Evolutionary conservation across 1,284 basidiomycete species (phyloP), one percentile per base, ranked within the genome.

Genomic region (Exsudoporus floridanus): DNA sequence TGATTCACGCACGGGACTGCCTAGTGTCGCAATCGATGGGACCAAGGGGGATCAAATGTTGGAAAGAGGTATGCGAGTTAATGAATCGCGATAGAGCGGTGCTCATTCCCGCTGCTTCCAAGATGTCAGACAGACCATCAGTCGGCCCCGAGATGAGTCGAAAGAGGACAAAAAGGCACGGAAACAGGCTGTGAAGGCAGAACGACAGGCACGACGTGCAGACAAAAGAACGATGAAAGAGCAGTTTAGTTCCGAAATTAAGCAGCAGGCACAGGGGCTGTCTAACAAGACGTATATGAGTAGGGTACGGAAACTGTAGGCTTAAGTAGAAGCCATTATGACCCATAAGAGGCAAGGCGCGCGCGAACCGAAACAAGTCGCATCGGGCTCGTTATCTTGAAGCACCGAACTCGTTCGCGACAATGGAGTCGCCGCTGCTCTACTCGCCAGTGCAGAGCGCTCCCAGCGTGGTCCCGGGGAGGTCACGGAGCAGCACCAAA

Each of bases 81-180:
- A 14, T 6, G 46, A 23, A 28, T 10, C 27, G n/a, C 35, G 18
- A 16, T 31, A 1, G 13, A 23, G n/a, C 5, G 23, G 37, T 45
- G 18, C 58, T 59, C 46, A 53, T 38, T 39, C 18, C 4, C 14
- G 30, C 28, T 52, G 28, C 23, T 23, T 39, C 28, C 43, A 71
- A 80, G 73, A 50, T 57, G 60, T 56, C 34, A 73, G 69, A 34
- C 70, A 74, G 52, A 83, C 86, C 1, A 70, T 92, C 48, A 73
- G 81, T n/a, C 81, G 95, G 23, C 75, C 84, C 0, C 86, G 87
- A 57, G 78, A 85, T 57, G 97, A 99, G 73, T 80, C 84, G 4
- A 83, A 83, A 52, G 94, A 94, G 60, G 93, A 92, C 41, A 93
- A 92, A 71, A 93, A 86, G 64, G 83, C 84, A 0, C 83, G 97